Evolutionary conservation across 1,284 basidiomycete species (phyloP).

Genomic region (Leccinum griseonigrum): DNA sequence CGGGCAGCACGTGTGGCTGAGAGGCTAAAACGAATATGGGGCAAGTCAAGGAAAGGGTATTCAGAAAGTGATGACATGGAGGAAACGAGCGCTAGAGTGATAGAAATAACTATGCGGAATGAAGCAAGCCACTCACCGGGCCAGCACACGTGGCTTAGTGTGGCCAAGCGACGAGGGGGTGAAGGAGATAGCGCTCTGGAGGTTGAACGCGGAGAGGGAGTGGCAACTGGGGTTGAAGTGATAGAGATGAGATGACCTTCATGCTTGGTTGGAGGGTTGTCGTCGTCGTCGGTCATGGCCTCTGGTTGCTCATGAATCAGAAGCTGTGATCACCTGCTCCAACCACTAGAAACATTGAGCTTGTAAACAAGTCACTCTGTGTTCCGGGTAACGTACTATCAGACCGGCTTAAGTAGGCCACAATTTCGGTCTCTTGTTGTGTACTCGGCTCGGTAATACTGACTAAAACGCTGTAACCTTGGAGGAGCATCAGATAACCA

Average conservation of each 20-base stretch:
- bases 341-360: no score
- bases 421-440: no score
- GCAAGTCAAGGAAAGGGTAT: background rate
- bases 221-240: conserved; percentile 9
- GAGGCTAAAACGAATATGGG: conserved; percentile 16
- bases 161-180: conserved; percentile 22
- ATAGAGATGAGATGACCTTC: conserved; percentile 24
- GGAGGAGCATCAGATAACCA: no score
- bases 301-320: conserved; percentile 9
- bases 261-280: conserved; percentile 29
- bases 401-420: no score
- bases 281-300: conserved; percentile 13
- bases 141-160: conserved; percentile 32
- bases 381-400: no score
- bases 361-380: no score
- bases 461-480: no score
- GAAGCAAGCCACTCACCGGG: conserved; percentile 25
- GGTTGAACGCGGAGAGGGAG: conserved; percentile 13
- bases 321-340: conserved; percentile 1
- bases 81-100: background rate
- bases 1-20: conserved; percentile 19
- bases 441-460: no score
- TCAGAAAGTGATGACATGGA: conserved; percentile 11
- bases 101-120: background rate
- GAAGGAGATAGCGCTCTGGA: conserved; percentile 13